A percentile compares a stretch with the other conserved stretches of the same genome.
These are phyloP conservation scores for Sporisorium iseilematis-ciliati DNA, from an alignment of 1,284 basidiomycete species.

Conservation along the genomic window DNA sequence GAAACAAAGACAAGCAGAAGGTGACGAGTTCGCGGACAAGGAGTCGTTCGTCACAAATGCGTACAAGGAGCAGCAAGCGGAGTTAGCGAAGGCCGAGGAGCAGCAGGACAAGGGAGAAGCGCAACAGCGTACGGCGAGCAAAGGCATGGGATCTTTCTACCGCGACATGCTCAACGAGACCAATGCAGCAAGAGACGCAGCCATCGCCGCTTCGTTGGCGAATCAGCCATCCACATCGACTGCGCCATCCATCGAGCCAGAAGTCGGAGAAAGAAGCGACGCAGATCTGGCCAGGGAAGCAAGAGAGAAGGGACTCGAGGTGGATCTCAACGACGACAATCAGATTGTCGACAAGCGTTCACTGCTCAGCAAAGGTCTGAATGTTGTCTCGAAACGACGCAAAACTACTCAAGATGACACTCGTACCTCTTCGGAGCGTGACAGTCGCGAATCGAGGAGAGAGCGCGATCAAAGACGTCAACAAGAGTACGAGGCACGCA, in stretches of 20 bases:
- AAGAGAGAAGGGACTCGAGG: constrained; percentile 82
- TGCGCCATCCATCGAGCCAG: background rate
- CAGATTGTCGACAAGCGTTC: constrained; percentile 97
- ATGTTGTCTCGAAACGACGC: constrained; percentile 74
- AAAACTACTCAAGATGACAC: background rate
- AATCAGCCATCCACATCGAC: background rate
- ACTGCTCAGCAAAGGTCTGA: constrained; percentile 89
- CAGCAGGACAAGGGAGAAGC: constrained; percentile 82
- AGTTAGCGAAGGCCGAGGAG: constrained; percentile 82
- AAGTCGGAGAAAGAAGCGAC: constrained; percentile 71
- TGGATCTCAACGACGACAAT: constrained; percentile 97
- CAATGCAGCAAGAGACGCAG: constrained; percentile 60
- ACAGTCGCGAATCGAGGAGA: constrained; percentile 15
- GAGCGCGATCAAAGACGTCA: constrained; percentile 40
- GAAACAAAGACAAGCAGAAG: constrained; percentile 89
- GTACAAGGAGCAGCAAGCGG: constrained; percentile 95
- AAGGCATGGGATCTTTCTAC: constrained; percentile 76
- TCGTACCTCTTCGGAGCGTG: background rate
- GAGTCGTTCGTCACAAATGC: constrained; percentile 97
- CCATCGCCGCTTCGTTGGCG: constrained; percentile 47
- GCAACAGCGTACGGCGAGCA: constrained; percentile 80
- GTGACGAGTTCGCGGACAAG: constrained; percentile 93
- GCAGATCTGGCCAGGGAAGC: constrained; percentile 76
- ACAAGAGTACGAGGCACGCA: constrained; percentile 45
- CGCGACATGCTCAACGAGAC: constrained; percentile 61